A percentile compares a stretch with the other conserved stretches of the same genome.
phyloP scores from a whole-genome alignment of 306 rosid species.

The Cicer cuneatum region DNA sequence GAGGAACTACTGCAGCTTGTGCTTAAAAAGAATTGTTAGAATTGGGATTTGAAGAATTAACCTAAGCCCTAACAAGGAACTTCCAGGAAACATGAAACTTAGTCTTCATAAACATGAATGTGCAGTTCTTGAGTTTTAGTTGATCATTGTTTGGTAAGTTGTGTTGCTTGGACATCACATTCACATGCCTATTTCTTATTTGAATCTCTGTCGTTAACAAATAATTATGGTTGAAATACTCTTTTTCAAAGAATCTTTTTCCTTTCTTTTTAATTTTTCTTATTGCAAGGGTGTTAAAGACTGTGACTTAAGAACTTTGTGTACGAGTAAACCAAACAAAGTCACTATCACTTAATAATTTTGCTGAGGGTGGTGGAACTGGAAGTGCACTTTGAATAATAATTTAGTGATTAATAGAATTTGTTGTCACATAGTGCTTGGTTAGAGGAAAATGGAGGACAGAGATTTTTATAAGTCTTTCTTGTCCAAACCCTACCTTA shows the following conservation, averaged over 20 bases:
- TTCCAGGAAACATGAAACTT: slow-evolving; percentile 4
- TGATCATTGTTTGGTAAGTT: slow-evolving; percentile 34
- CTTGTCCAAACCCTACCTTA: neutral
- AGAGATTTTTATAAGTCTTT: neutral
- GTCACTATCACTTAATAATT: slow-evolving; percentile 6
- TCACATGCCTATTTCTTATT: slow-evolving; percentile 6
- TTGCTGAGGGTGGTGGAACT: neutral
- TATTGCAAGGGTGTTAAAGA: slow-evolving; percentile 25
- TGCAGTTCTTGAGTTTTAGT: slow-evolving; percentile 23
- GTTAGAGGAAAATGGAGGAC: neutral
- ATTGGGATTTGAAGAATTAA: slow-evolving; percentile 18
- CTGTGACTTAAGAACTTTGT: neutral
- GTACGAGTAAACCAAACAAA: slow-evolving; percentile 10
- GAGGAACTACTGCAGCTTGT: slow-evolving; percentile 3
- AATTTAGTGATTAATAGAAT: slow-evolving; percentile 15
- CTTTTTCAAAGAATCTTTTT: slow-evolving; percentile 11
- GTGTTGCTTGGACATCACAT: slow-evolving; percentile 36
- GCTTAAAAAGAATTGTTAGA: slow-evolving; percentile 16
- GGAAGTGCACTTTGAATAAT: slow-evolving; percentile 1
- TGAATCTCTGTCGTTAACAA: slow-evolving; percentile 22
- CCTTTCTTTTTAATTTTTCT: slow-evolving; percentile 6
- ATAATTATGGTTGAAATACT: slow-evolving; percentile 10
- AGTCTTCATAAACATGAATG: slow-evolving; percentile 26
- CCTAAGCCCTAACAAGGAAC: neutral
- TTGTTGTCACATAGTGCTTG: slow-evolving; percentile 4